Percentiles rank a stretch among this genome's conserved stretches.
Conservation (phyloP, 2,329 filamentous ascomycete genomes). For the Furcasterigmium sp. region DNA sequence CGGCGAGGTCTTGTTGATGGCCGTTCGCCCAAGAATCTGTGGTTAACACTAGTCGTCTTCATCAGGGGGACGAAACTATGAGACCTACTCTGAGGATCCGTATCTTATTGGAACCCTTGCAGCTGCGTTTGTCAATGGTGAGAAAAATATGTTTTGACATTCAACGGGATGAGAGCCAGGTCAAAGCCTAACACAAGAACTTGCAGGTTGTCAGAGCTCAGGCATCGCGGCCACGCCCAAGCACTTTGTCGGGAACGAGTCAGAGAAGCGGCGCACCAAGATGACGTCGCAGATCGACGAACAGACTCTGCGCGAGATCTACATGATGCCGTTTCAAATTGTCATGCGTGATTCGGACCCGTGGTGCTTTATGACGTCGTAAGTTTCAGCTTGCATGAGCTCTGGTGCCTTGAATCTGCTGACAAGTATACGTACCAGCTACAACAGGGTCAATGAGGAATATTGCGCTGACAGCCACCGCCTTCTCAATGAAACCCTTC, state of each 20-base stretch:
- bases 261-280: conserved; percentile 51
- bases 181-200: too few relatives aligned
- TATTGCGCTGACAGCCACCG: conserved; percentile 48
- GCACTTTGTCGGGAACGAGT: conserved; percentile 58
- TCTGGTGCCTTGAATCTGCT: neutral
- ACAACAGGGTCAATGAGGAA: conserved; percentile 53
- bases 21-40: too few relatives aligned
- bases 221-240: conserved; percentile 53
- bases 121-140: conserved; percentile 35
- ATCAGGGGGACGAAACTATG: conserved; percentile 35
- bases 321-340: conserved; percentile 53
- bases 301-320: conserved; percentile 50
- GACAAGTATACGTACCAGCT: too few relatives aligned
- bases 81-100: conserved; percentile 42
- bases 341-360: conserved; percentile 47
- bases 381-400: neutral
- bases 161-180: too few relatives aligned
- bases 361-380: conserved; percentile 52
- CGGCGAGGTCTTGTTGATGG: neutral
- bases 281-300: conserved; percentile 50
- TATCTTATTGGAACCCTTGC: conserved; percentile 37
- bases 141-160: too few relatives aligned
- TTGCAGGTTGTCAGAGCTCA: conserved; percentile 36
- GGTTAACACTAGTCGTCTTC: too few relatives aligned
- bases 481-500: conserved; percentile 43